Conservation (phyloP, 148 eudicot genomes). For the Silene conica region DNA sequence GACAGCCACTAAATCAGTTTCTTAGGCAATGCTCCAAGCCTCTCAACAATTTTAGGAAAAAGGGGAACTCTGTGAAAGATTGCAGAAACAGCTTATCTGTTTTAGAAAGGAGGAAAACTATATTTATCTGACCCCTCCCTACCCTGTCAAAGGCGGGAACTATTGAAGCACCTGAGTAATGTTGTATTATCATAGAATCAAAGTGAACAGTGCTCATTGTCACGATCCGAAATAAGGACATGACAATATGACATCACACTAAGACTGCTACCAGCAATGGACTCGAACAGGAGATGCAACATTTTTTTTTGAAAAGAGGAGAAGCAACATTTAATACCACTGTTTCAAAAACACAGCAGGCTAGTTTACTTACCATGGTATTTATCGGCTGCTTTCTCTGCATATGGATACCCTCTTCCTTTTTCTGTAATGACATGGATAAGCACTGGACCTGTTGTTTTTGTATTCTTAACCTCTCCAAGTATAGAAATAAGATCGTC, state of each 20-base stretch:
- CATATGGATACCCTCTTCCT: conserved; percentile 94
- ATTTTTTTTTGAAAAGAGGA: too few relatives aligned
- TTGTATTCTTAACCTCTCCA: conserved; percentile 82
- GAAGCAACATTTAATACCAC: background rate
- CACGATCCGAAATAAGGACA: too few relatives aligned
- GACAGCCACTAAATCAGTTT: background rate
- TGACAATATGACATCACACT: too few relatives aligned
- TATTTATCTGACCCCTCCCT: too few relatives aligned
- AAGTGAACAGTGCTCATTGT: too few relatives aligned
- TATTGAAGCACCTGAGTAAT: too few relatives aligned
- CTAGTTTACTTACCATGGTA: conserved; percentile 62
- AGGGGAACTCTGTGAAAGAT: background rate
- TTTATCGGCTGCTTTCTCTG: conserved; percentile 91
- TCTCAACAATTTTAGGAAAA: background rate
- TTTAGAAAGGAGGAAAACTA: too few relatives aligned
- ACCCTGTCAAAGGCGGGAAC: too few relatives aligned
- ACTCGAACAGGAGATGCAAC: too few relatives aligned
- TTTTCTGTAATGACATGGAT: conserved; percentile 96
- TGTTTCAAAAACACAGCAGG: background rate
- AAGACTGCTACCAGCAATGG: too few relatives aligned
- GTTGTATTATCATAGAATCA: too few relatives aligned
- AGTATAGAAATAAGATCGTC: conserved; percentile 85
- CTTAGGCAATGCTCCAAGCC: conserved; percentile 1
- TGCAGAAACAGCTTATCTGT: too few relatives aligned
- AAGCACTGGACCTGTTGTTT: conserved; percentile 86